Conservation (phyloP, 805 yeast species). For the Starmerella sp. region DNA sequence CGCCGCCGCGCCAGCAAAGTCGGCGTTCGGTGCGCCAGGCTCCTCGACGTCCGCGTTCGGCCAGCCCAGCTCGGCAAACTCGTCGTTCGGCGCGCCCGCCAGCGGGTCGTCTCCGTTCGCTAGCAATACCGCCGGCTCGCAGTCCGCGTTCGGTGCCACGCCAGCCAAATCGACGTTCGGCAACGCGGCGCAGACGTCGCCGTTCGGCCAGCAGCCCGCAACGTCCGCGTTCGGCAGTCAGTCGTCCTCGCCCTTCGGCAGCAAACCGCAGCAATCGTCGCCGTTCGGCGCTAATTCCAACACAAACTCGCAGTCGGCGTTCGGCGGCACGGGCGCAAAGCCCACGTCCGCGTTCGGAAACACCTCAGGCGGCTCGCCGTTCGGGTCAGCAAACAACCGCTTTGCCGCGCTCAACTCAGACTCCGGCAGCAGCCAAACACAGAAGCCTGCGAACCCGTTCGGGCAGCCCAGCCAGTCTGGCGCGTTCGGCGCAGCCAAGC, state of each 20-base stretch:
- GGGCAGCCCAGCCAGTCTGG: not conserved
- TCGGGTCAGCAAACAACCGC: not conserved
- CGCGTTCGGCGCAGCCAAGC: not conserved
- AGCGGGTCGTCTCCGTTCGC: not conserved
- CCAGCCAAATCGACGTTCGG: constrained; percentile 5
- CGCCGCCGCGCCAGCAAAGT: constrained; percentile 5
- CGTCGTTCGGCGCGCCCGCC: constrained; percentile 15
- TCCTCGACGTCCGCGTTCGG: constrained; percentile 14
- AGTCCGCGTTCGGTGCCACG: not conserved
- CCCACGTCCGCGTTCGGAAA: constrained; percentile 5
- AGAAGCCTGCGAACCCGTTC: not conserved
- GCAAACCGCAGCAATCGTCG: not conserved
- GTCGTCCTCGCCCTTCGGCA: constrained; percentile 8
- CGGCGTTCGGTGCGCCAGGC: not conserved
- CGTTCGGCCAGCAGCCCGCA: constrained; percentile 4
- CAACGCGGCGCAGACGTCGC: not conserved
- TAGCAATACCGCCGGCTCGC: not conserved
- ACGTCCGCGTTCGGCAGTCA: constrained; percentile 2
- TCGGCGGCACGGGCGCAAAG: not conserved
- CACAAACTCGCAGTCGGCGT: not conserved
- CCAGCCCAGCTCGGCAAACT: constrained; percentile 7
- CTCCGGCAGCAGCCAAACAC: not conserved
- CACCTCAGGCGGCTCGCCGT: not conserved
- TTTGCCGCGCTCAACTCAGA: not conserved
- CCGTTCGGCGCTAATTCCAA: not conserved